These are phyloP conservation scores for Sphaerobolus stellatus DNA, from an alignment of 1,284 basidiomycete species.

Conservation along the genomic window DNA sequence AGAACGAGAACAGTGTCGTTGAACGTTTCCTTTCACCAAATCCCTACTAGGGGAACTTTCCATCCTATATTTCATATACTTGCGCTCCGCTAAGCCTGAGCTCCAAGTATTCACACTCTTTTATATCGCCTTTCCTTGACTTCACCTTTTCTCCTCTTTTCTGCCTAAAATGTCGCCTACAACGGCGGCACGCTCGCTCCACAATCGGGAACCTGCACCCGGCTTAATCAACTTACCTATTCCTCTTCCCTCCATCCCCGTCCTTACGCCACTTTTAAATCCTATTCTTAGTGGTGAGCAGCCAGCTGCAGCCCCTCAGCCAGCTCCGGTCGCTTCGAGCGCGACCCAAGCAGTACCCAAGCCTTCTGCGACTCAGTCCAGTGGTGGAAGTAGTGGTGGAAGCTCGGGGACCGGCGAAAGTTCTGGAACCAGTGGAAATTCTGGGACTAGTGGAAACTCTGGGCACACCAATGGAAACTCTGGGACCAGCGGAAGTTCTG, in stretches of 20 bases:
- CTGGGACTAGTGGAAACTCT: neutral
- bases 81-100: too few species aligned
- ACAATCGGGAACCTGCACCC: slow-evolving; percentile 9
- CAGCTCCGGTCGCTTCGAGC: neutral
- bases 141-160: too few species aligned
- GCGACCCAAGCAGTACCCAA: neutral
- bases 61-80: too few species aligned
- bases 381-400: slow-evolving; percentile 1
- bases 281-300: neutral
- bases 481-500: neutral
- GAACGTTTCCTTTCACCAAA: too few species aligned
- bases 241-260: neutral
- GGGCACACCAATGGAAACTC: neutral
- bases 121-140: too few species aligned
- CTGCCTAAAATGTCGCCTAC: neutral
- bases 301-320: neutral
- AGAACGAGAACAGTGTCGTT: too few species aligned
- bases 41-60: too few species aligned
- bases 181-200: neutral
- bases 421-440: neutral
- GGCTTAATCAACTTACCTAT: slow-evolving; percentile 2
- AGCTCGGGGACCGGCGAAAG: neutral
- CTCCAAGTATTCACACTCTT: too few species aligned
- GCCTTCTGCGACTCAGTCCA: neutral
- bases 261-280: neutral